Evolutionary conservation across 2,329 filamentous ascomycete species (phyloP).

Genomic region (Sordariomycetes sp.): DNA sequence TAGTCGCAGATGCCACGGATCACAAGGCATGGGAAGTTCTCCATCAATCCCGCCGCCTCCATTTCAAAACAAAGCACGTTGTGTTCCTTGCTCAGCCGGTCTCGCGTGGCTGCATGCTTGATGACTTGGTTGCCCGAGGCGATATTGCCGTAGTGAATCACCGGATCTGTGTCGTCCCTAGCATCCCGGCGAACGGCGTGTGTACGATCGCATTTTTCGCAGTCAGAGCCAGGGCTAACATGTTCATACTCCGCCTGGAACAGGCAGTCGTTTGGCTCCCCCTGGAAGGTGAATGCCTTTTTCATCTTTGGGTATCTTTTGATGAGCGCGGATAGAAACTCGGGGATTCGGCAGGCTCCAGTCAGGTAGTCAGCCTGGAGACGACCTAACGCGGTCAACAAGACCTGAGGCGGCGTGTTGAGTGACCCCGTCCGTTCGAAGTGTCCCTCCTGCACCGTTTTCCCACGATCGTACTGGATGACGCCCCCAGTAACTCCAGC

Average conservation of each 20-base stretch:
- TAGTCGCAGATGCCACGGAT: conserved; percentile 27
- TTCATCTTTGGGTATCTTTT: too few relatives aligned
- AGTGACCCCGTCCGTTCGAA: neutral
- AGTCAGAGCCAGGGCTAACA: too few relatives aligned
- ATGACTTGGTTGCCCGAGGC: conserved; percentile 10
- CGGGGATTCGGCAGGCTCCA: too few relatives aligned
- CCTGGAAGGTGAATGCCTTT: too few relatives aligned
- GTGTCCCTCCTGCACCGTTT: neutral
- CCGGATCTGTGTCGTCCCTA: neutral
- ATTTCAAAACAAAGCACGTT: conserved; percentile 16
- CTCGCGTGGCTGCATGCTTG: neutral
- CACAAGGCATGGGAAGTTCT: conserved; percentile 17
- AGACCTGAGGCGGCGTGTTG: neutral
- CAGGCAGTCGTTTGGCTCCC: too few relatives aligned
- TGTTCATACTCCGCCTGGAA: too few relatives aligned
- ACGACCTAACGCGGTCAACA: neutral
- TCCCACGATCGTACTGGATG: neutral
- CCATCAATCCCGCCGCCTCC: conserved; percentile 16
- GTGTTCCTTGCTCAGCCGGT: neutral
- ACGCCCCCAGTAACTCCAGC: neutral
- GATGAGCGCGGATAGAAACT: too few relatives aligned
- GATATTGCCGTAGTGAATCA: conserved; percentile 9
- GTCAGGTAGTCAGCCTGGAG: too few relatives aligned
- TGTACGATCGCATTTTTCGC: too few relatives aligned
- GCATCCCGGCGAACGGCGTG: neutral